Evolutionary conservation across 192 early-diverging fungal genomes (phyloP).

Genomic region (Fimicolochytrium jonesii): DNA sequence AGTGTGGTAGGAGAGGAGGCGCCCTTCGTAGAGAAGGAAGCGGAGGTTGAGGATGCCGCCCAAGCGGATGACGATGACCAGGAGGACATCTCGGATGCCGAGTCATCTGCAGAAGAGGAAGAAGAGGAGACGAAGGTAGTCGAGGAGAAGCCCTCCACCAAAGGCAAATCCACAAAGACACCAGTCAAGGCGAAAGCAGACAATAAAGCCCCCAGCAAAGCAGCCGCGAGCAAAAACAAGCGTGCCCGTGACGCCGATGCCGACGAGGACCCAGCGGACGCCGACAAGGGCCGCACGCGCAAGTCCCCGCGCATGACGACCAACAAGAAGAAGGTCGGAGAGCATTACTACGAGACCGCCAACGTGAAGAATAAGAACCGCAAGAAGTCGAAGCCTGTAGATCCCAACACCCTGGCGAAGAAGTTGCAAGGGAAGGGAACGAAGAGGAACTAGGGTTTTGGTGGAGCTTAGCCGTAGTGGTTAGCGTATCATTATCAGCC

Average conservation of each 20-base stretch:
- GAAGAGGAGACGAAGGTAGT: neutral
- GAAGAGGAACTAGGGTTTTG: too few relatives aligned
- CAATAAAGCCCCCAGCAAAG: neutral
- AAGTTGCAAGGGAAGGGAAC: constrained; percentile 43
- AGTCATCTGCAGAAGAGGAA: neutral
- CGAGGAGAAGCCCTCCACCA: neutral
- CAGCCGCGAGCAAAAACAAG: neutral
- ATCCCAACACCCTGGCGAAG: constrained; percentile 49
- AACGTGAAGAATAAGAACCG: constrained; percentile 96
- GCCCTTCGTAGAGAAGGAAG: constrained; percentile 22
- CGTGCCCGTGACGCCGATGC: constrained; percentile 18
- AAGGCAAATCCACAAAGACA: constrained; percentile 3
- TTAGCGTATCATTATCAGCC: too few relatives aligned
- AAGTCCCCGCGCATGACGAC: constrained; percentile 83
- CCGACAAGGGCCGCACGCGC: neutral
- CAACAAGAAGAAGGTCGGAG: constrained; percentile 78
- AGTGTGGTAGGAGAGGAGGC: constrained; percentile 67
- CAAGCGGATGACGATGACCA: constrained; percentile 37
- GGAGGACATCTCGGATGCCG: neutral
- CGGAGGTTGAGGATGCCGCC: constrained; percentile 19
- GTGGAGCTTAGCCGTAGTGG: too few relatives aligned
- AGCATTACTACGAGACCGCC: constrained; percentile 85
- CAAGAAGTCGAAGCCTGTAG: constrained; percentile 72
- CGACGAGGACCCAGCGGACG: constrained; percentile 20
- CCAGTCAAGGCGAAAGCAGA: neutral